Base-by-base conservation (phyloP, 495 filamentous ascomycete genomes). In the Alectoria sarmentosa region DNA sequence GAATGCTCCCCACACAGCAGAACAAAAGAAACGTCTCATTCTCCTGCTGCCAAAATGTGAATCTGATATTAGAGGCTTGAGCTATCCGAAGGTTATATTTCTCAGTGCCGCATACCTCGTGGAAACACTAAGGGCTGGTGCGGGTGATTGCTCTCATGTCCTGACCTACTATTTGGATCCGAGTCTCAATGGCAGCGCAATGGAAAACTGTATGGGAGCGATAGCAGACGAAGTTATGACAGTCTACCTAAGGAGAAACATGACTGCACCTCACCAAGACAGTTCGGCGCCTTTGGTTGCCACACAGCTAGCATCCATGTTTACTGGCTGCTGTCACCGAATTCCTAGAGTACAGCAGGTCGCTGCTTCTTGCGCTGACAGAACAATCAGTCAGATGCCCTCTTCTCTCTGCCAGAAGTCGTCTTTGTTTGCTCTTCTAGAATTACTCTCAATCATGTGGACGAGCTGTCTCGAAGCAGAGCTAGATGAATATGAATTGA, bases 401-500 rank as follows among this genome's bases (percentile, higher is more conserved):
- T 96, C 94, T 7, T 87, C 91, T 26, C 82, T 98, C 1, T 98
- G 95, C 69, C 90, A 96, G 69, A 88, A 88, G 69, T 83, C 86
- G 17, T 96, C 94, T 10, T 78, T 98, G 0, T 98, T 97, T 77
- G 90, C 92, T 9, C 80, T 98, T 39, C 79, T 98, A 10, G 94
- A 98, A 72, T 83, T 98, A 6, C 76, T 98, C 46, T 90, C 90
- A 3, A 82, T 97, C 42, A 90, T 98, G 88, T 98, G 92, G 93
- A 82, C 82, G 32, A 93, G 92, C 71, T 98, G 95, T 70, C 80
- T 98, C 10, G 92, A 98, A 72, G 87, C 87, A 15, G 95, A 98
- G 72, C 90, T 91, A 19, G 94, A 98, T 65, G 87, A 96, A 69
- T 98, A 96, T 71, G 87, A 90, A 60, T 93, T 90, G 75, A 86